Percentiles rank a stretch among this genome's conserved stretches.
phyloP scores from a whole-genome alignment of 2,329 filamentous ascomycete genomes.

The Hysterium pulicare region DNA sequence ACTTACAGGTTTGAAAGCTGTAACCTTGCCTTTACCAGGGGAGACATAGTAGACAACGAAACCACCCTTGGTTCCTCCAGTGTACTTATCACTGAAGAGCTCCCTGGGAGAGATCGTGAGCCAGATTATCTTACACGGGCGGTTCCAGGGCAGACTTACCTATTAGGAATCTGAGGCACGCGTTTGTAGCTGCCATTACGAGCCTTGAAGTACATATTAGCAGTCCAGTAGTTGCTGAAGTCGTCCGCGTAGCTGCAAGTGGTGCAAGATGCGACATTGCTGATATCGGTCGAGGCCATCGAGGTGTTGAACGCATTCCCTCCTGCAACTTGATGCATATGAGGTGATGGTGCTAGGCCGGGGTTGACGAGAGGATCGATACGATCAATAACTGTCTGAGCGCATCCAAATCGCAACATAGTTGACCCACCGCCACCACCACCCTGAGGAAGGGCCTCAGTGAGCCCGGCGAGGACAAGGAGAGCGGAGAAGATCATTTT shows the following conservation, averaged over 20 bases:
- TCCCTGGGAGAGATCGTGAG: conserved; percentile 21
- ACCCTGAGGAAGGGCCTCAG: not conserved
- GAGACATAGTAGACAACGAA: conserved; percentile 50
- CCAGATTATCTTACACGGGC: not conserved
- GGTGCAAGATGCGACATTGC: conserved; percentile 36
- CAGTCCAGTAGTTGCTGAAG: conserved; percentile 44
- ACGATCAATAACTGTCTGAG: conserved; percentile 29
- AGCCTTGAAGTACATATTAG: conserved; percentile 40
- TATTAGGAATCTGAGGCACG: conserved; percentile 37
- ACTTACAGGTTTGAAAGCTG: conserved; percentile 38
- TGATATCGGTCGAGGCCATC: conserved; percentile 37
- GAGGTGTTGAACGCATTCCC: conserved; percentile 47
- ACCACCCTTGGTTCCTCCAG: conserved; percentile 35
- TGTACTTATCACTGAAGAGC: conserved; percentile 34
- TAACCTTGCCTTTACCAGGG: conserved; percentile 38
- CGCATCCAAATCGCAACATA: conserved; percentile 33
- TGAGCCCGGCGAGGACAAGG: not conserved
- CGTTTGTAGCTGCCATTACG: conserved; percentile 41
- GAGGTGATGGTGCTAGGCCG: conserved; percentile 30
- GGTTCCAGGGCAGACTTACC: conserved; percentile 6
- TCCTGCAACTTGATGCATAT: conserved; percentile 40
- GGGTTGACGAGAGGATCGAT: conserved; percentile 37
- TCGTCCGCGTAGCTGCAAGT: conserved; percentile 43
- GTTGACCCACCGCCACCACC: conserved; percentile 13
- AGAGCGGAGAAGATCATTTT: not conserved